phyloP scores from a whole-genome alignment of 352 stramenopile genomes.

The Pythium oligandrum region DNA sequence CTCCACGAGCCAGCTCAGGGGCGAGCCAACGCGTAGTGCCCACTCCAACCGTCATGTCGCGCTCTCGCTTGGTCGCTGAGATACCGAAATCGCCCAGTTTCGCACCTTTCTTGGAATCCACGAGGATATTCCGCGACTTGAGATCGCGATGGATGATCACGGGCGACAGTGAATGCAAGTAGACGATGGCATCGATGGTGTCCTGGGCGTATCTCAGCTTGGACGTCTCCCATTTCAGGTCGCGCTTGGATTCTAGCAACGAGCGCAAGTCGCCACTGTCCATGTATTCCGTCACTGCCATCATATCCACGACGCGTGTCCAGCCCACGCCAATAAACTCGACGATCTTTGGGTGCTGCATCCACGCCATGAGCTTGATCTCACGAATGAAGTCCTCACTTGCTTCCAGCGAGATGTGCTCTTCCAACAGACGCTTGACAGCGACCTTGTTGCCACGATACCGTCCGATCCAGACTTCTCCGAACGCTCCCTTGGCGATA shows the following conservation, averaged over 20 bases:
- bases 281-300: constrained; percentile 69
- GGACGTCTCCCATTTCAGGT: constrained; percentile 24
- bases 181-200: constrained; percentile 64
- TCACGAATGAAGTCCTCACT: constrained; percentile 65
- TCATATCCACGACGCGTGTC: constrained; percentile 63
- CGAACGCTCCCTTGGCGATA: constrained; percentile 62
- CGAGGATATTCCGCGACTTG: constrained; percentile 68
- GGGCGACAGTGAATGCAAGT: constrained; percentile 55
- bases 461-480: constrained; percentile 66
- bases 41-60: constrained; percentile 60
- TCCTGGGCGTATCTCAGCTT: constrained; percentile 57
- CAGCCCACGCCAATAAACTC: constrained; percentile 70
- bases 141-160: constrained; percentile 71
- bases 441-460: constrained; percentile 55
- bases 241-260: constrained; percentile 32
- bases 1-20: constrained; percentile 55
- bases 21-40: constrained; percentile 62
- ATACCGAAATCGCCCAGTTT: constrained; percentile 71
- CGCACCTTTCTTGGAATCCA: constrained; percentile 53
- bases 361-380: constrained; percentile 68
- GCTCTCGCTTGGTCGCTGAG: constrained; percentile 41
- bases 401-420: constrained; percentile 33
- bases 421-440: constrained; percentile 52
- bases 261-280: constrained; percentile 55
- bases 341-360: constrained; percentile 63